A percentile compares a stretch with the other conserved stretches of the same genome.
Conservation (phyloP, 2,329 filamentous ascomycete genomes). For the Diaporthe nobilis region DNA sequence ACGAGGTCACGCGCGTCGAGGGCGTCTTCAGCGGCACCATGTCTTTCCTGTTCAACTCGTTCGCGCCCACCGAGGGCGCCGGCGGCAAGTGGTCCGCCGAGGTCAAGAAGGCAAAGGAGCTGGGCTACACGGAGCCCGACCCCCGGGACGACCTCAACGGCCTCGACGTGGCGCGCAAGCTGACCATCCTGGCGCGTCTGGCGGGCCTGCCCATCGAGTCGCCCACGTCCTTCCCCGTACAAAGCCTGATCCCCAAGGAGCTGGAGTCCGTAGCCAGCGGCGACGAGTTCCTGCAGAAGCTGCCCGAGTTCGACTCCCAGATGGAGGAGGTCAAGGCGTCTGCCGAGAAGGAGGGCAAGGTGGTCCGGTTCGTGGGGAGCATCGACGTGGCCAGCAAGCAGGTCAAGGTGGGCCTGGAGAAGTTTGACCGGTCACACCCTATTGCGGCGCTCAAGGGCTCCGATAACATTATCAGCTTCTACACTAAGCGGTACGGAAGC, state of each 20-base stretch:
- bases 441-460: constrained; percentile 97
- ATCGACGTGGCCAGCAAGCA: constrained; percentile 85
- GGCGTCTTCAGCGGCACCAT: constrained; percentile 98
- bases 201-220: constrained; percentile 85
- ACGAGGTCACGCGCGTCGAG: constrained; percentile 92
- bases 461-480: constrained; percentile 99
- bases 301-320: constrained; percentile 86
- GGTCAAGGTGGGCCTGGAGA: constrained; percentile 93
- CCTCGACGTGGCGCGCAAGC: constrained; percentile 91
- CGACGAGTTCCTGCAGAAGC: constrained; percentile 86
- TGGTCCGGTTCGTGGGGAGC: constrained; percentile 93
- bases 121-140: constrained; percentile 93
- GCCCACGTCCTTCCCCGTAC: constrained; percentile 91
- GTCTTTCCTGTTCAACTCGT: constrained; percentile 98
- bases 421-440: constrained; percentile 87
- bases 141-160: constrained; percentile 90
- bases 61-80: constrained; percentile 82
- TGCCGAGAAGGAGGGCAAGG: constrained; percentile 90
- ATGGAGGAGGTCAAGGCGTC: constrained; percentile 91
- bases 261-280: constrained; percentile 83
- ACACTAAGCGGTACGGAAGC: constrained; percentile 92
- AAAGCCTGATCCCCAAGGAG: constrained; percentile 91
- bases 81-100: constrained; percentile 92
- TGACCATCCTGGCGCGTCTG: constrained; percentile 92
- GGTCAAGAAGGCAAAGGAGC: constrained; percentile 90